phyloP scores from a whole-genome alignment of 148 eudicot genomes.

The Drosera capensis region DNA sequence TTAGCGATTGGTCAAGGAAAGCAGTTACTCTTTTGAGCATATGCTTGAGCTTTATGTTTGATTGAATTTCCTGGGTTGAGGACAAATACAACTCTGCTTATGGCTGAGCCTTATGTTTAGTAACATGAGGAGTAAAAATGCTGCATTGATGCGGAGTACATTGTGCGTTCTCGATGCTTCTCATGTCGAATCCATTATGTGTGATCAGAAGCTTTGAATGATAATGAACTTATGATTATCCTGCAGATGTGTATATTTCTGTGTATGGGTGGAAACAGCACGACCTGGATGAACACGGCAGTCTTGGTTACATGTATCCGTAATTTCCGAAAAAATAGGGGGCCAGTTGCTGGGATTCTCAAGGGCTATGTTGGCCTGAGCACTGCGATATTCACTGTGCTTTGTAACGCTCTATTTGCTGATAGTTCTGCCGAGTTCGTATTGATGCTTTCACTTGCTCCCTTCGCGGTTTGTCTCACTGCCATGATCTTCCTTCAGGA shows the following conservation, averaged over 20 bases:
- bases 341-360: slow-evolving; percentile 44
- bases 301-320: slow-evolving; percentile 46
- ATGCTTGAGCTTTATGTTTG: no score
- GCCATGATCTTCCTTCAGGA: slow-evolving; percentile 59
- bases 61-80: no score
- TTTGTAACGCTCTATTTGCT: slow-evolving; percentile 43
- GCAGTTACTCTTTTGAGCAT: no score
- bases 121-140: no score
- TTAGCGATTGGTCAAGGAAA: no score
- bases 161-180: no score
- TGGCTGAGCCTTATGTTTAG: no score
- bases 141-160: not conserved
- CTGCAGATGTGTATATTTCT: slow-evolving; percentile 13
- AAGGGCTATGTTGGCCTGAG: slow-evolving; percentile 54
- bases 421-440: slow-evolving; percentile 44
- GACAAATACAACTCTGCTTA: no score
- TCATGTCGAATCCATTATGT: no score
- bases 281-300: slow-evolving; percentile 61
- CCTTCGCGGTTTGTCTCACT: slow-evolving; percentile 38
- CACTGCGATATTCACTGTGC: slow-evolving; percentile 50
- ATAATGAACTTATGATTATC: not conserved
- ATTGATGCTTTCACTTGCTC: slow-evolving; percentile 39
- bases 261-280: slow-evolving; percentile 53
- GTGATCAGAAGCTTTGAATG: no score
- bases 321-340: slow-evolving; percentile 42